Evolutionary conservation across 208 protist species (phyloP), one percentile per base, ranked within the genome.

Genomic region (Trypanosomatidae sp.): DNA sequence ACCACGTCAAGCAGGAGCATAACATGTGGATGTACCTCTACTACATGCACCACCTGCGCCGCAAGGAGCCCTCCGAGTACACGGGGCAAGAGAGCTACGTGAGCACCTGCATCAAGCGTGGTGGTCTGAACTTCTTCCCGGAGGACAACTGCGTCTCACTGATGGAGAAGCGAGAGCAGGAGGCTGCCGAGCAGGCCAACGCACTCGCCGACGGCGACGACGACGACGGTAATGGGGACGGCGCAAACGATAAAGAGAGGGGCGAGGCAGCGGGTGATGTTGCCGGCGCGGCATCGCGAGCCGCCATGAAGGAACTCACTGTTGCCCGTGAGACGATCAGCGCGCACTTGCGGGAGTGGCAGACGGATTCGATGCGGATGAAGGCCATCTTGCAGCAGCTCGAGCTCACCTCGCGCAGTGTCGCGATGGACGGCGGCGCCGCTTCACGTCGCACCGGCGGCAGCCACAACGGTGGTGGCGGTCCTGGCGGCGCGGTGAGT

Each of bases 21-120:
- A 97, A 98, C 82, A 93, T 98, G 88, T 99, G 97, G 96, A 91
- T 95, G 82, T 98, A 99, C 82, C 77, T 98, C 17, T 97, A 95
- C 88, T 98, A 98, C 59, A 91, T 94, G 66, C 89, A 95, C 73
- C 87, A 97, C 80, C 78, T 97, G 13, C 81, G 85, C 52, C 80
- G 81, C 46, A 97, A 96, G 76, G 83, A 95, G 74, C 75, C 81
- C 1, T 88, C 73, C 59, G 82, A 94, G 17, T 95, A 87, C 71
- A 97, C 87, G 9, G 93, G 93, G 5, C 89, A 95, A 74, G 93
- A 97, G 81, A 88, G 81, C 52, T 95, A 95, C 79, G 91, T 96
- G 5, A 67, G 83, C 59, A 73, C 66, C 15, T 84, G 83, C 71
- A 91, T 94, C 43, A 64, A 85, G 62, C 67, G 49, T 1, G 76